A percentile compares a stretch with the other conserved stretches of the same genome.
These are phyloP conservation scores for Paramecium tetraurelia DNA, from an alignment of 73 alveolate genomes.

Conservation along the genomic window DNA sequence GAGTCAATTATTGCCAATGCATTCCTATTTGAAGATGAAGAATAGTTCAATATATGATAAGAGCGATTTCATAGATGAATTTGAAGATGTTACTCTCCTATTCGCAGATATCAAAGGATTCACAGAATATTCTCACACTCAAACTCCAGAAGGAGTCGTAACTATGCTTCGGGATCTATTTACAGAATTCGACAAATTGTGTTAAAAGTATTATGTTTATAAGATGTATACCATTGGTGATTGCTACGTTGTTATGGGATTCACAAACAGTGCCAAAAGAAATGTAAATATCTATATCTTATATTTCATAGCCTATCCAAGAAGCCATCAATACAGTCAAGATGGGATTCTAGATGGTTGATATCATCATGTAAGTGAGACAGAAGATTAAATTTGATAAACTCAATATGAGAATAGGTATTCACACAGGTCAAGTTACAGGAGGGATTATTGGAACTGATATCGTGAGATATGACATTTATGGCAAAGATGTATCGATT, in stretches of 20 bases:
- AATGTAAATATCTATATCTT: background rate
- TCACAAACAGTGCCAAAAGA: conserved; percentile 53
- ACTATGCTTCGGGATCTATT: conserved; percentile 58
- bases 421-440: conserved; percentile 58
- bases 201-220: conserved; percentile 34
- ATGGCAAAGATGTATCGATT: conserved; percentile 47
- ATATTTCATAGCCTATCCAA: background rate
- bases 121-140: conserved; percentile 47
- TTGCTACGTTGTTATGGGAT: conserved; percentile 66
- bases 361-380: conserved; percentile 77
- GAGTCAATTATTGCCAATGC: conserved; percentile 42
- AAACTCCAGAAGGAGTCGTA: conserved; percentile 59
- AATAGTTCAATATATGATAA: conserved; percentile 10
- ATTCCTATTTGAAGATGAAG: conserved; percentile 24
- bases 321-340: conserved; percentile 81
- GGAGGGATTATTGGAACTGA: conserved; percentile 55
- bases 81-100: conserved; percentile 61
- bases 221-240: conserved; percentile 65
- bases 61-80: conserved; percentile 53
- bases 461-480: conserved; percentile 49
- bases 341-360: conserved; percentile 83
- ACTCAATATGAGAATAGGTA: conserved; percentile 70
- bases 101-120: conserved; percentile 67
- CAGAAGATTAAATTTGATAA: conserved; percentile 69
- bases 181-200: conserved; percentile 55